Evolutionary conservation across 73 alveolate genomes (phyloP).

Genomic region (Stentor roeselii): DNA sequence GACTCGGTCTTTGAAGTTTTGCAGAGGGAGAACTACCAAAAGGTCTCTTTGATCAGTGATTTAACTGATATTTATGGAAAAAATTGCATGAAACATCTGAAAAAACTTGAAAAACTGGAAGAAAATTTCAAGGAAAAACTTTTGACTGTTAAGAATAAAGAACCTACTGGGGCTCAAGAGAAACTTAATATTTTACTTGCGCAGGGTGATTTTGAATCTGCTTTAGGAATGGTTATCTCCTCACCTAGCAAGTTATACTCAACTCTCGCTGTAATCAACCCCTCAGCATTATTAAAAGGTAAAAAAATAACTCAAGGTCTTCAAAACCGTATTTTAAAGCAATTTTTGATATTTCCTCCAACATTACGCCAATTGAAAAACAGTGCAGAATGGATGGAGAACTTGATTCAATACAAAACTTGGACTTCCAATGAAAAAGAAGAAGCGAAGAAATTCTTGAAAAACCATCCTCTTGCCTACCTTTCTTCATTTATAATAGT

Average conservation of each 20-base stretch:
- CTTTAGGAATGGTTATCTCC: background rate
- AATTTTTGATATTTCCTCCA: background rate
- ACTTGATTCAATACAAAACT: background rate
- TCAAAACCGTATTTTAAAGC: background rate
- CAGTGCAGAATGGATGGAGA: background rate
- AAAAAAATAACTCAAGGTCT: background rate
- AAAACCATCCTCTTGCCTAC: background rate
- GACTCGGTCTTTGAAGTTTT: background rate
- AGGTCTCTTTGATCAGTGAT: background rate
- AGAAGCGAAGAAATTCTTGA: background rate
- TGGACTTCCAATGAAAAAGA: background rate
- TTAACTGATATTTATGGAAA: background rate
- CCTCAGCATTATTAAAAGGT: background rate
- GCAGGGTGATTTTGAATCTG: constrained; percentile 22
- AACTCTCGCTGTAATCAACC: background rate
- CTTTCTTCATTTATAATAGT: background rate
- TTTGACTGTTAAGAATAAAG: background rate
- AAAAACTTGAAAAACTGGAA: background rate
- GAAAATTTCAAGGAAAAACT: background rate
- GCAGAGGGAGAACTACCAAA: background rate
- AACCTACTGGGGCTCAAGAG: background rate
- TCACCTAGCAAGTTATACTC: background rate
- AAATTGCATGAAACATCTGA: background rate
- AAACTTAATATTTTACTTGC: background rate
- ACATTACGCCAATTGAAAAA: background rate